A percentile compares a stretch with the other conserved stretches of the same genome.
Conservation (phyloP, 345 rosid genomes). For the Lumnitzera littorea region DNA sequence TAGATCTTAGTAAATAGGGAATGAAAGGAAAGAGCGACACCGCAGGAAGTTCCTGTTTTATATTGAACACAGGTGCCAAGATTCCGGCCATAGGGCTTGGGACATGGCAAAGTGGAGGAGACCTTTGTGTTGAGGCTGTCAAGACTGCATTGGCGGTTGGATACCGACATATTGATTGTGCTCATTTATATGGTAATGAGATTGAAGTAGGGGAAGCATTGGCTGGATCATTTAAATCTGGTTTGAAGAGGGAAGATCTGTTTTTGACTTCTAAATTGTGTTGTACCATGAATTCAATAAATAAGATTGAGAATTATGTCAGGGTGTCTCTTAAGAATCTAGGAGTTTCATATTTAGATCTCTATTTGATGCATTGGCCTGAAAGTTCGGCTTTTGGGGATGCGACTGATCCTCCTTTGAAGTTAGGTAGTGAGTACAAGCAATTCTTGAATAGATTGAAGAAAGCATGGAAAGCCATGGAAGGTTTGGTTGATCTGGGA, state of each 20-base stretch:
- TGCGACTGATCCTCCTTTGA: conserved; percentile 58
- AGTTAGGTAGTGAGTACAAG: conserved; percentile 45
- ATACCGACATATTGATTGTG: conserved; percentile 57
- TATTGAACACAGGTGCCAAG: conserved; percentile 50
- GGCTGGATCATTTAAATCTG: conserved; percentile 32
- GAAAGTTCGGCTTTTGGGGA: conserved; percentile 54
- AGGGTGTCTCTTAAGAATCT: conserved; percentile 50
- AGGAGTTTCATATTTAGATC: conserved; percentile 55
- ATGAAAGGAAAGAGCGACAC: conserved; percentile 41
- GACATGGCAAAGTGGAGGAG: conserved; percentile 62
- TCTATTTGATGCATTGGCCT: conserved; percentile 62
- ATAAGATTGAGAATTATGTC: conserved; percentile 62
- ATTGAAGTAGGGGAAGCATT: conserved; percentile 53
- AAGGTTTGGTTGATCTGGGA: conserved; percentile 40
- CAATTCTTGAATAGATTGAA: conserved; percentile 51
- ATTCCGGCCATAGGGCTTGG: conserved; percentile 59
- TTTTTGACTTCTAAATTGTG: conserved; percentile 57
- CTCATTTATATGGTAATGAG: conserved; percentile 61
- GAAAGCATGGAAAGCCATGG: conserved; percentile 64
- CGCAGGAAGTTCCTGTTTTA: conserved; percentile 25
- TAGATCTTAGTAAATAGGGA: background rate
- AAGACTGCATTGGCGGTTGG: conserved; percentile 49
- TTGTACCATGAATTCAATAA: conserved; percentile 53
- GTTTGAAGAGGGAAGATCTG: conserved; percentile 43
- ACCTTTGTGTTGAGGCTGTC: conserved; percentile 48